phyloP scores from a whole-genome alignment of 2,329 filamentous ascomycete genomes.

The Botrytis byssoidea region DNA sequence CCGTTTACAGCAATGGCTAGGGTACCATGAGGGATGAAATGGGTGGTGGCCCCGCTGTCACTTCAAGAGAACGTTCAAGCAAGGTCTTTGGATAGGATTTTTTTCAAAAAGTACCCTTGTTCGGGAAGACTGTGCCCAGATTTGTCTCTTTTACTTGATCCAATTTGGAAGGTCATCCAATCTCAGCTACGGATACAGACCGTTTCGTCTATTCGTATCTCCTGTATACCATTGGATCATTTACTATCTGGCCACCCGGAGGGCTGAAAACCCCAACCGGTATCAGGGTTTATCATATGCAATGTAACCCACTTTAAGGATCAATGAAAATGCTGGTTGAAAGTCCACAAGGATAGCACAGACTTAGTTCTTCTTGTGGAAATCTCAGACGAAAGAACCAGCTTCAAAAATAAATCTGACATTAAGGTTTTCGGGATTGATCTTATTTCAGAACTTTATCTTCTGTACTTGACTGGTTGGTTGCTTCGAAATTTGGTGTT shows the following conservation, averaged over 20 bases:
- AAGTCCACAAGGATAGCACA: slow-evolving; percentile 20
- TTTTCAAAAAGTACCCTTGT: slow-evolving; percentile 7
- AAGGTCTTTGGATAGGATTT: not conserved
- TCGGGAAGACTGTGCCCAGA: not conserved
- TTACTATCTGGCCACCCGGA: slow-evolving; percentile 19
- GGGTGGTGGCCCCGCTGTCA: slow-evolving; percentile 5
- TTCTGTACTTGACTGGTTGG: not conserved
- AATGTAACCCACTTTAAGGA: slow-evolving; percentile 16
- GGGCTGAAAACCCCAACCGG: slow-evolving; percentile 19
- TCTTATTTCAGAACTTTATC: not conserved
- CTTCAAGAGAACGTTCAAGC: slow-evolving; percentile 10
- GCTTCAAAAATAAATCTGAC: not conserved
- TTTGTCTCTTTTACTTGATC: slow-evolving; percentile 3
- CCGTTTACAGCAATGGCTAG: slow-evolving; percentile 20
- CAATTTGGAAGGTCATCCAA: slow-evolving; percentile 19
- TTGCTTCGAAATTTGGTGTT: not conserved
- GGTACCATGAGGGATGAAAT: slow-evolving; percentile 16
- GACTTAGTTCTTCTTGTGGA: slow-evolving; percentile 12
- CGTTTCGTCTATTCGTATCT: slow-evolving; percentile 22
- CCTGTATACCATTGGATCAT: slow-evolving; percentile 6
- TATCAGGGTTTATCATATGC: slow-evolving; percentile 18
- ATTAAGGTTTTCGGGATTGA: slow-evolving; percentile 9
- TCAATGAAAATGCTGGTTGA: slow-evolving; percentile 18
- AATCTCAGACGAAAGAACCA: not conserved
- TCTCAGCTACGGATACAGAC: slow-evolving; percentile 20